Base-by-base conservation (phyloP, 2,329 filamentous ascomycete species). In the Cercospora zeina region DNA sequence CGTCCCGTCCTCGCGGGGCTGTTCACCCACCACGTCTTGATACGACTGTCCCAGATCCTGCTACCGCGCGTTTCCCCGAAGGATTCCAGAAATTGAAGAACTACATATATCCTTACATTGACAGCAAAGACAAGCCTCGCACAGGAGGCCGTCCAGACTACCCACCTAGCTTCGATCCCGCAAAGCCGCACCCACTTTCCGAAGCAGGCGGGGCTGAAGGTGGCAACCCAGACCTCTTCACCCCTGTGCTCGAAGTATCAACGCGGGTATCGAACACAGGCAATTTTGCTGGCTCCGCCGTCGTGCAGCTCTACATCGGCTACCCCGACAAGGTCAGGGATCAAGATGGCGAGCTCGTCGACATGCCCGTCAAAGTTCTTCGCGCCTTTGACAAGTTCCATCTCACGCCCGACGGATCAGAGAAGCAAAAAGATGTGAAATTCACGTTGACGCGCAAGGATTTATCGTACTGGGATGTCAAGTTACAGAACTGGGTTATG, bases 41-140 rank as follows among this genome's bases (percentile, higher is more conserved):
- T 66, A 77, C 75, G n/a, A 74, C 71, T 0, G 77, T 88, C 2
- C 87, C 87, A 0, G 76, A 82, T 14, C 77, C 82, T 3, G 74
- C 79, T n/a, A 81, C 83, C 11, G 84, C 82, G 0, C 74, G 90
- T 1, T 88, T 87, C 71, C 89, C 89, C 0, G 58, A 76, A 0
- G 82, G 77, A 4, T 85, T 90, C 71, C 79, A 81, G n/a, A 82
- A 79, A 53, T 76, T 92, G 0, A 79, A 83, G 58, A 89, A 89
- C 69, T 91, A 88, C 74, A 83, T 92, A 59, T 92, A 92, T 72
- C 88, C 89, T 0, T 92, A 90, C 73, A 79, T 91, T 24, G 74
- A 80, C 7, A 79, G 76, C 0, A 71, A 79, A 9, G 78, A 83
- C 13, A 81, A 82, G 24, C 78, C 82, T 19, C 74, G 77, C 64